Conservation (phyloP, 495 filamentous ascomycete species). For the Lophium mytilinum region DNA sequence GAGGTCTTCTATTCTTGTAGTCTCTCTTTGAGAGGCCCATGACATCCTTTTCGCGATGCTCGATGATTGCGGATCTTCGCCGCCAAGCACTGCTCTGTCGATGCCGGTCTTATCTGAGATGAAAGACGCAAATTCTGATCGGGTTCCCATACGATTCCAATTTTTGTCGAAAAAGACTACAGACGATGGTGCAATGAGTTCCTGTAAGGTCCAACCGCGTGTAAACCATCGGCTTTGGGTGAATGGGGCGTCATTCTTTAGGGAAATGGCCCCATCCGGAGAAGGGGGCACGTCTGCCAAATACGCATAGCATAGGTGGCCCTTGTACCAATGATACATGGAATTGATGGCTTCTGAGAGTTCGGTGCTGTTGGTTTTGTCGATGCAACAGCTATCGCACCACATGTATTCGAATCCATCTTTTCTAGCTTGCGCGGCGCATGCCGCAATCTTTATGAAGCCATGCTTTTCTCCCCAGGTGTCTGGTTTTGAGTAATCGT, state of each 20-base stretch:
- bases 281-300: background rate
- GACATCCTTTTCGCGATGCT: background rate
- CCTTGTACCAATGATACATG: slow-evolving; percentile 27
- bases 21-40: background rate
- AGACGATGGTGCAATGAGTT: slow-evolving; percentile 8
- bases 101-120: background rate
- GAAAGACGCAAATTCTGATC: background rate
- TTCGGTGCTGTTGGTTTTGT: slow-evolving; percentile 29
- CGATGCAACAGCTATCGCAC: slow-evolving; percentile 40
- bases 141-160: slow-evolving; percentile 9
- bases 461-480: background rate
- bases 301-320: slow-evolving; percentile 1
- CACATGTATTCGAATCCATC: slow-evolving; percentile 28
- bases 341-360: slow-evolving; percentile 38
- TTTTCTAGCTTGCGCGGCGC: slow-evolving; percentile 11
- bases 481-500: background rate
- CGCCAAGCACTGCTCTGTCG: no score
- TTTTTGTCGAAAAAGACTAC: slow-evolving; percentile 19
- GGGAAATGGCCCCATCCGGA: background rate
- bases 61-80: no score
- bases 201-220: slow-evolving; percentile 8
- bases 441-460: background rate
- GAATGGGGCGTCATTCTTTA: background rate
- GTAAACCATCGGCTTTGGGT: slow-evolving; percentile 1
- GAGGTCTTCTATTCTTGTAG: slow-evolving; percentile 1